These are phyloP conservation scores for Solanum bukasovii DNA, from an alignment of 257 asterid species.

Conservation along the genomic window DNA sequence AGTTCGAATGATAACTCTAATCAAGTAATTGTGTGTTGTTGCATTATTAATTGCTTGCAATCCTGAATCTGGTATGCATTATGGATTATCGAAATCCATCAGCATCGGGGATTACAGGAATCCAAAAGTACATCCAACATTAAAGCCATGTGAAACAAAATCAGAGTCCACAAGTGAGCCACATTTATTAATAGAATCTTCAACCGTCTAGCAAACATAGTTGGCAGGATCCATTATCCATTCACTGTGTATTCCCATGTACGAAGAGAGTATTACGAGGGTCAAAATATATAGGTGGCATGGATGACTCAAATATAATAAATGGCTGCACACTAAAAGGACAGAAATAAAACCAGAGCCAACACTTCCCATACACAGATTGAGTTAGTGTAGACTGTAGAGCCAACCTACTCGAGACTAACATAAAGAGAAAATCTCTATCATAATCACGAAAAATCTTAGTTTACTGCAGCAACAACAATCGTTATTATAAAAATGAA, in stretches of 20 bases:
- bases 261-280: background rate
- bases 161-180: background rate
- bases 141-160: background rate
- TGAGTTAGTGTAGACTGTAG: background rate
- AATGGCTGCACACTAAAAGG: background rate
- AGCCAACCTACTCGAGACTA: background rate
- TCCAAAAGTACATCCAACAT: background rate
- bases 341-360: background rate
- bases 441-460: background rate
- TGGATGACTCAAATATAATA: background rate
- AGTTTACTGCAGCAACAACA: background rate
- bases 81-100: background rate
- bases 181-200: background rate
- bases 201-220: background rate
- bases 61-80: background rate
- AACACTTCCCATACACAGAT: background rate
- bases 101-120: background rate
- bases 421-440: background rate
- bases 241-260: background rate
- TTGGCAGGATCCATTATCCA: background rate
- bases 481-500: background rate
- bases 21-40: background rate
- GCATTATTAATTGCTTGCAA: background rate
- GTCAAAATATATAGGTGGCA: background rate
- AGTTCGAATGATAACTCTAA: background rate